Base-by-base conservation (phyloP, 1,284 basidiomycete species). In the Malassezia psittaci region DNA sequence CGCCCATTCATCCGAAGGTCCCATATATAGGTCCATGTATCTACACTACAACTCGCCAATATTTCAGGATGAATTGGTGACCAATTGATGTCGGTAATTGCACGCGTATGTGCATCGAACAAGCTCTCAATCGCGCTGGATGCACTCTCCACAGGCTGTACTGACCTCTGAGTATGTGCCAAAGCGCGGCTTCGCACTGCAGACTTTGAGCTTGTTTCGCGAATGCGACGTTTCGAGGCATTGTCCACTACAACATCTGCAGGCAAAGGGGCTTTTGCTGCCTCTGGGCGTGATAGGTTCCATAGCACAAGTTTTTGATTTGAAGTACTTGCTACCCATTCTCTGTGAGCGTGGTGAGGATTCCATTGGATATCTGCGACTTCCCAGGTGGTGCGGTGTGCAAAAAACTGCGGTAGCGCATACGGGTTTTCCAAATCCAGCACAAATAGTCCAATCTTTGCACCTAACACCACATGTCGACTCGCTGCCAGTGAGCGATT, bases 281-380 rank as follows among this genome's bases (percentile, higher is more conserved):
- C 42, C 5, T 54, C 52, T 39, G 34, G 19, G 5, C 72, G 53
- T 38, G 81, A 78, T 1, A 98, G 80, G 70, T 98, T 96, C 93
- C 93, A 98, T 57, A 98, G 88, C 6, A 98, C 80, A 79, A 96
- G 81, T 75, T 96, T 94, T 75, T 96, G 89, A 46, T 87, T 88
- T 0, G 88, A 93, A 0, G 94, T 98, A 2, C 89, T 93, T 18
- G 93, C 86, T 50, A 98, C 89, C 68, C 91, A 90, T 65, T 93
- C 85, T 47, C 85, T 83, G 12, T 86, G 83, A 7, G 81, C 79
- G 0, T 82, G 82, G 71, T 96, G 91, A 1, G 93, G 93, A 51
- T 91, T 93, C 91, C 93, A 98, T 73, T 98, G 91, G 2, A 91
- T 70, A 44, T 76, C 93, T 6, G 91, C 91, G 3, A 96, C 90